These are phyloP conservation scores for Aspergillus wentii DNA, from an alignment of 495 filamentous ascomycete genomes.

Conservation along the genomic window DNA sequence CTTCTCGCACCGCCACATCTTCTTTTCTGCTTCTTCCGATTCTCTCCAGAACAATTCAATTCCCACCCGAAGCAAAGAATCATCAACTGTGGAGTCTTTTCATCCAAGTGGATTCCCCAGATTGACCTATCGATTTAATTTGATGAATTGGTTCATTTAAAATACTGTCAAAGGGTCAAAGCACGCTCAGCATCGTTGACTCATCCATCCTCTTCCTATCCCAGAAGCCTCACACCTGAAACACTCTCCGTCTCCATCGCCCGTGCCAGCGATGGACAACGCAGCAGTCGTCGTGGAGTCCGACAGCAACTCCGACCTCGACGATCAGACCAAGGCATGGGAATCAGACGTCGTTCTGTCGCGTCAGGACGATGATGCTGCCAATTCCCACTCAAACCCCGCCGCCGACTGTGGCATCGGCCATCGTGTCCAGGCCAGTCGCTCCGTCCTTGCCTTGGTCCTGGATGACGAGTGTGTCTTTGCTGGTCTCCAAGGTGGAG, in stretches of 20 bases:
- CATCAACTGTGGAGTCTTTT: no score
- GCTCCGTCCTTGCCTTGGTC: conserved; percentile 44
- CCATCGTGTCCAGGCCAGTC: conserved; percentile 41
- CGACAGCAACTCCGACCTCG: conserved; percentile 32
- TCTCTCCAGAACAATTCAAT: neutral
- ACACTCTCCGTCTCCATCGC: no score
- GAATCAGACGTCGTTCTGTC: conserved; percentile 30
- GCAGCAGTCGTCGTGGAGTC: conserved; percentile 30
- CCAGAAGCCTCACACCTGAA: no score
- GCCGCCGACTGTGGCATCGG: conserved; percentile 36
- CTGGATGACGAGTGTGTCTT: conserved; percentile 47
- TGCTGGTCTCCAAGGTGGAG: conserved; percentile 86
- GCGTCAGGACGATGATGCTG: conserved; percentile 10
- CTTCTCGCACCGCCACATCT: conserved; percentile 15
- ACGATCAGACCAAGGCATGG: conserved; percentile 36
- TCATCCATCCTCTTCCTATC: no score
- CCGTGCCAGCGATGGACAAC: conserved; percentile 32
- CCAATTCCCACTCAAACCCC: neutral
- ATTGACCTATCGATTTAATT: no score
- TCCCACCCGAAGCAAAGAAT: no score
- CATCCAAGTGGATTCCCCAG: no score
- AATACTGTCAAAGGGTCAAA: no score
- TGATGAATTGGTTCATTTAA: no score
- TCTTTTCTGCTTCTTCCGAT: conserved; percentile 15
- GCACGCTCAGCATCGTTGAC: no score